Conservation (phyloP, 768 basidiomycete genomes). For the Boletus fagicola region DNA sequence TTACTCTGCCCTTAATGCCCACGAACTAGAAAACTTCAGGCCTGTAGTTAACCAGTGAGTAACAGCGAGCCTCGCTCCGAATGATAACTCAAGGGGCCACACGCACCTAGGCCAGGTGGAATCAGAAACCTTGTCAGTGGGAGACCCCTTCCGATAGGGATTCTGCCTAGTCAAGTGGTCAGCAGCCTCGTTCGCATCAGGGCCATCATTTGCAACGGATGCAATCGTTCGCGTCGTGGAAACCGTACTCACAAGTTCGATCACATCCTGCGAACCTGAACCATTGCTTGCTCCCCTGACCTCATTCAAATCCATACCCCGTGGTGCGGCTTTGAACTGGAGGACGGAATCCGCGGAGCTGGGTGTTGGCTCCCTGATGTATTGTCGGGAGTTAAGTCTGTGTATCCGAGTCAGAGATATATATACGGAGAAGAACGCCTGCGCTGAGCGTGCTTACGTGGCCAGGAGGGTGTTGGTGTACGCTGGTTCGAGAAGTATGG, state of each 20-base stretch:
- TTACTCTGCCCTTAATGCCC: background rate
- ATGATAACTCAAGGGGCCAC: no score
- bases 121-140: background rate
- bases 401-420: background rate
- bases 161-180: background rate
- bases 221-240: background rate
- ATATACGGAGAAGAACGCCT: background rate
- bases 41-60: background rate
- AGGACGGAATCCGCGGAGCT: background rate
- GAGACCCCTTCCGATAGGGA: background rate
- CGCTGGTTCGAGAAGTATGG: background rate
- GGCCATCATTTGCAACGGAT: background rate
- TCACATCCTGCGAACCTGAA: background rate
- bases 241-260: background rate
- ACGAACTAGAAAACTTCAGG: background rate
- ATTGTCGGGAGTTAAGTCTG: background rate
- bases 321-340: background rate
- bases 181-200: background rate
- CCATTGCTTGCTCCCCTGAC: no score
- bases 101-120: background rate
- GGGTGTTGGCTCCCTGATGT: background rate
- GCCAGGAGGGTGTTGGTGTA: slow-evolving; percentile 1
- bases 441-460: background rate
- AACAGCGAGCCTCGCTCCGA: background rate
- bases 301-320: background rate